Conservation (phyloP, 1,284 basidiomycete species). For the Inonotus obliquus region DNA sequence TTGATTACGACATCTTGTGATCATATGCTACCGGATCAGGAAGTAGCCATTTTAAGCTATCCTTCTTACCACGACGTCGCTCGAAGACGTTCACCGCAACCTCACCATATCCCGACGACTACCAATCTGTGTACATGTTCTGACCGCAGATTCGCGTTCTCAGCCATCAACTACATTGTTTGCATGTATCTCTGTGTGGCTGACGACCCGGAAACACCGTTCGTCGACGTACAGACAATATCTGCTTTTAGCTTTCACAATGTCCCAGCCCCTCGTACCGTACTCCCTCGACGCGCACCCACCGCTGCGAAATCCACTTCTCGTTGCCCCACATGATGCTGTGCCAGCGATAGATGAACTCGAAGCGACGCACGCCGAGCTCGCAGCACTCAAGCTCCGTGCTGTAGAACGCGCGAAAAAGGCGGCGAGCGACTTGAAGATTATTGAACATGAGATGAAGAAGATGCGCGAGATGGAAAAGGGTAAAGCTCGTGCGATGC, state of each 20-base stretch:
- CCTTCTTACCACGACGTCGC: constrained; percentile 18
- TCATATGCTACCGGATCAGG: constrained; percentile 4
- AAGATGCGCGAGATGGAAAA: constrained; percentile 71
- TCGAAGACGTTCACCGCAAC: constrained; percentile 1
- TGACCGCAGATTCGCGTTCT: constrained; percentile 13
- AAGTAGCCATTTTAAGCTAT: constrained; percentile 9
- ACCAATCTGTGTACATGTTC: constrained; percentile 11
- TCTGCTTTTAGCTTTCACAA: constrained; percentile 1
- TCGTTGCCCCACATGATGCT: constrained; percentile 56
- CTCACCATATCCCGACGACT: constrained; percentile 5
- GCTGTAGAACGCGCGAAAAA: constrained; percentile 59
- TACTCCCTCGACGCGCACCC: constrained; percentile 21
- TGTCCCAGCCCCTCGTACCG: constrained; percentile 13
- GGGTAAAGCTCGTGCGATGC: constrained; percentile 46
- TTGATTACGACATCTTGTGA: not conserved
- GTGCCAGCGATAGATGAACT: constrained; percentile 72
- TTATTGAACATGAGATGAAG: constrained; percentile 64
- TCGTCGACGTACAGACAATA: constrained; percentile 1
- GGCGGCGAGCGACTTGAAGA: constrained; percentile 62
- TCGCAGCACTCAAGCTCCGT: constrained; percentile 49
- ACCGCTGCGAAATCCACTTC: constrained; percentile 47
- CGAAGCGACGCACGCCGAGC: constrained; percentile 55
- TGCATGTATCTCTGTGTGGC: constrained; percentile 6
- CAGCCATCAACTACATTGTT: constrained; percentile 5
- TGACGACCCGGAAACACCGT: constrained; percentile 1